Base-by-base conservation (phyloP, 208 protist species). In the Acanthamoeba healyi region DNA sequence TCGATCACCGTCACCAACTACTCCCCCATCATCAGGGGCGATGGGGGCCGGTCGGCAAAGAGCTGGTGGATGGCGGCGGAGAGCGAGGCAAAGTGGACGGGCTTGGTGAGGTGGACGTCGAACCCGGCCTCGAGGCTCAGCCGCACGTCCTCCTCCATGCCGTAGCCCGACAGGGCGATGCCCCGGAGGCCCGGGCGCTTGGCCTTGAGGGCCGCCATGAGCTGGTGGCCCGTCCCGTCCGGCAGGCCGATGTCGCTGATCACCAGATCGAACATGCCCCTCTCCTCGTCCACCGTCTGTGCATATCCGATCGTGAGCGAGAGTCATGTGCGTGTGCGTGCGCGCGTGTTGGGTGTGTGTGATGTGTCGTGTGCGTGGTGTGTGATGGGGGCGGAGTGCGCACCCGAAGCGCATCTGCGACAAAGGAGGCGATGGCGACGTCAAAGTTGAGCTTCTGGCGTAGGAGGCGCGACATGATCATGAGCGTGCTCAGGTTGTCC, bases 111-210 rank as follows among this genome's bases (percentile, higher is more conserved):
- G 32, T 94, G 90, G 4, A 94, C 6, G 24, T 81, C 56, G 42
- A 94, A 94, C 10, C 92, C 92, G 42, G 77, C 79, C 29, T 88
- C 63, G 1, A 9, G 17, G 63, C 56, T 81, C 1, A 19, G 49
- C 42, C 49, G 65, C 24, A 94, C 34, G 92, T 94, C 92, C 14
- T 94, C 92, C 92, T 88, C 72, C 92, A 94, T 94, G 0, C 92
- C 92, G 38, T 87, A 94, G 24, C 92, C 92, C 6, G 56, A 81
- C 36, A 94, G 67, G 0, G 92, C 92, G 70, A 94, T 88, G 92
- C 92, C 63, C 63, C 36, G 32, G 63, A 70, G 63, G 63, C 29
- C 63, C 14, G 29, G 32, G 26, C 46, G 65, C 32, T 77, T 46
- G 32, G 36, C 19, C 56, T 81, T 51, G 42, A 94, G 92, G 29